Conservation (phyloP, 139 green algal species). For the Spirogloea muscicola region DNA sequence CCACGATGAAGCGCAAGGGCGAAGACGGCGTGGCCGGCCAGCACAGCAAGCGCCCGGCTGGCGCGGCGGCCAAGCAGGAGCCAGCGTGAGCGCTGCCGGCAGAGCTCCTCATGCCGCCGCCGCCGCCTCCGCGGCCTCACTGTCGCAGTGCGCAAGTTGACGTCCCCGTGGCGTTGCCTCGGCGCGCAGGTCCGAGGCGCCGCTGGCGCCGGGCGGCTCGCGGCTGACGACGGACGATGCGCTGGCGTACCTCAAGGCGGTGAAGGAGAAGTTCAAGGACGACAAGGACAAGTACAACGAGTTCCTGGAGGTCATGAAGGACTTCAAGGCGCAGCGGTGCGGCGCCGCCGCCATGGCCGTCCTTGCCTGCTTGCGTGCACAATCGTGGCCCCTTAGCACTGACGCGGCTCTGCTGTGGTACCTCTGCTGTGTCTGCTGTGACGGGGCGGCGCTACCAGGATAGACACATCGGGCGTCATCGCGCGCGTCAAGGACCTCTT, state of each 20-base stretch:
- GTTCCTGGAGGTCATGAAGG: constrained; percentile 99
- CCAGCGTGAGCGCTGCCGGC: too few species aligned
- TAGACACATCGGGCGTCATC: constrained; percentile 95
- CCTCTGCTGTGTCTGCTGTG: background rate
- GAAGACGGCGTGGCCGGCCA: too few species aligned
- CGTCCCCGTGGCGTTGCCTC: too few species aligned
- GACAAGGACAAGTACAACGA: constrained; percentile 82
- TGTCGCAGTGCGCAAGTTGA: too few species aligned
- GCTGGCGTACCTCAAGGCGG: constrained; percentile 75
- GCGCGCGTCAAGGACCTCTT: constrained; percentile 92
- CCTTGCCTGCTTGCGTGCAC: background rate
- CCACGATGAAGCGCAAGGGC: too few species aligned
- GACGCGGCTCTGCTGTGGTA: background rate
- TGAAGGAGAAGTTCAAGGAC: constrained; percentile 77
- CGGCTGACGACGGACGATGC: constrained; percentile 69
- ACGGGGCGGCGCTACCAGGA: constrained; percentile 59
- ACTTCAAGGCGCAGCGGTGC: constrained; percentile 93
- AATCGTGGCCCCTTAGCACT: background rate
- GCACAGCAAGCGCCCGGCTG: too few species aligned
- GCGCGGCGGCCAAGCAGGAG: too few species aligned
- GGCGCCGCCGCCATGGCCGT: background rate
- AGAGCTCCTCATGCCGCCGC: too few species aligned
- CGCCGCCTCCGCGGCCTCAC: too few species aligned
- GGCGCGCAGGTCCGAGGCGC: too few species aligned
- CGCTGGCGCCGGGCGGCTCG: constrained; percentile 10